phyloP scores from a whole-genome alignment of 1,139 yeast genomes.

The Hyphopichia buzzinii region DNA sequence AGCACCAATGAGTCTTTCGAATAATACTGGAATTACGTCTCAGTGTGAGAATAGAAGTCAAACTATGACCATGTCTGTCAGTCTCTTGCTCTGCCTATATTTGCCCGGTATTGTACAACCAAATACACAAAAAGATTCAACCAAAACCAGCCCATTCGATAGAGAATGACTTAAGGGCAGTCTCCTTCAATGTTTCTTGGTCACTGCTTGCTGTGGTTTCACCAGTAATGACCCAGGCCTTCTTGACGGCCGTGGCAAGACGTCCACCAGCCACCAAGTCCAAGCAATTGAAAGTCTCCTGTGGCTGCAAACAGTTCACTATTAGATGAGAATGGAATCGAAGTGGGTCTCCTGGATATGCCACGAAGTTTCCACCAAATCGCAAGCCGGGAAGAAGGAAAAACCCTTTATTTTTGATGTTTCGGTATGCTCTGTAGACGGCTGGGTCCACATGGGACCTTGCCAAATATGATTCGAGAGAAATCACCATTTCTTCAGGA shows the following conservation, averaged over 20 bases:
- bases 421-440: conserved; percentile 21
- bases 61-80: too few relatives aligned
- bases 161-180: conserved; percentile 50
- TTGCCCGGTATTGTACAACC: too few relatives aligned
- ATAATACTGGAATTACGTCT: too few relatives aligned
- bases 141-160: conserved; percentile 89
- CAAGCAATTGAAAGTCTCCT: conserved; percentile 45
- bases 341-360: conserved; percentile 94
- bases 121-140: too few relatives aligned
- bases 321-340: conserved; percentile 86
- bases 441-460: neutral
- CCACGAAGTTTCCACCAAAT: conserved; percentile 86
- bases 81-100: too few relatives aligned
- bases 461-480: neutral
- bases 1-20: too few relatives aligned
- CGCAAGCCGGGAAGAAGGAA: conserved; percentile 80
- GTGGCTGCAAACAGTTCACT: conserved; percentile 43
- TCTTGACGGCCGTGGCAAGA: conserved; percentile 89
- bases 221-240: conserved; percentile 71
- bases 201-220: too few relatives aligned
- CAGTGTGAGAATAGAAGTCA: too few relatives aligned
- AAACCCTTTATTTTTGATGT: conserved; percentile 47
- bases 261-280: conserved; percentile 81
- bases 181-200: conserved; percentile 13
- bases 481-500: neutral